Base-by-base conservation (phyloP, 305 asterid genomes). In the Rubia peregrina region DNA sequence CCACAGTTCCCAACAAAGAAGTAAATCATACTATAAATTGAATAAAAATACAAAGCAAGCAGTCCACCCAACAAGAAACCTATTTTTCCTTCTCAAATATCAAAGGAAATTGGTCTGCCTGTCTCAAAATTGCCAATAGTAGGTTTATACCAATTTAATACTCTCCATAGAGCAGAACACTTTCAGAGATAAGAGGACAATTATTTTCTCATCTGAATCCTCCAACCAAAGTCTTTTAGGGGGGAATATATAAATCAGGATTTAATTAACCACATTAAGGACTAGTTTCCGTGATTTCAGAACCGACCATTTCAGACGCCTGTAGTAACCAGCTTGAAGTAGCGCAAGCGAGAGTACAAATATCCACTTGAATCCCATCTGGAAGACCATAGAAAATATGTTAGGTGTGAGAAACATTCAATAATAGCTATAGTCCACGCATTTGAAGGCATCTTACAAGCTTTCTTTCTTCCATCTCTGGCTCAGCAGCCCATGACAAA, bases 291-390 rank as follows among this genome's bases (percentile, higher is more conserved):
- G 83, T 5, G 97, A 89, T 81, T 91, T 91, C 76, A 86, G 80
- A 65, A 88, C 89, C 8, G 96, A 88, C 98, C 98, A 91, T 81
- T 79, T 88, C 87, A 91, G 41, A 7, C 98, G 93, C 85, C 96
- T 79, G 67, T 89, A 88, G 57, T 91, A 91, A 73, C 85, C 96
- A 46, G 98, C 98, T 82, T 91, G 96, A 77, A 91, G 90, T 53
- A 91, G 96, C 48, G 96, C 98, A 46, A 91, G 85, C 26, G 96
- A 89, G 38, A 91, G 85, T 44, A 91, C 94, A 21, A 89, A 85
- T 64, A 91, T 91, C 97, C 96, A 91, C 79, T 91, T 91, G 84
- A 91, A 88, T 63, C 97, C 97, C 97, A 91, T 91, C 97, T 91
- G 95, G 44, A 26, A 42, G 70, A 38, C 43, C 38, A 41, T 0